A percentile compares a stretch with the other conserved stretches of the same genome.
phyloP scores from a whole-genome alignment of 1,284 basidiomycete species.

The Gymnopus androsaceus region DNA sequence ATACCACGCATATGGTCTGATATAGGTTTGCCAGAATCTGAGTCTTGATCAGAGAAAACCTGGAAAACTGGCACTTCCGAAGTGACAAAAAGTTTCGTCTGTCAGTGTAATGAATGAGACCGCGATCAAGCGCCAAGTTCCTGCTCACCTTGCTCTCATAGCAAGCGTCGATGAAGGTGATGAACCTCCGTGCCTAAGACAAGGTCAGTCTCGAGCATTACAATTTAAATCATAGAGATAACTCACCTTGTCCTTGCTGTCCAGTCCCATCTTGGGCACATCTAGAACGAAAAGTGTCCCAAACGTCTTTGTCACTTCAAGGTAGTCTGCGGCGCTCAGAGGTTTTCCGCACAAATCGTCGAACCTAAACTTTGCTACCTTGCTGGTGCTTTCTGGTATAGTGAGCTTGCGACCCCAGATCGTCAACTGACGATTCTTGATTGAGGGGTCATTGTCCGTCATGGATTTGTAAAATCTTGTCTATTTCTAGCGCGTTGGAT shows the following conservation, averaged over 20 bases:
- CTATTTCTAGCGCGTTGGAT: constrained; percentile 69
- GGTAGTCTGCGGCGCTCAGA: constrained; percentile 92
- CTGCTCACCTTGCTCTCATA: constrained; percentile 83
- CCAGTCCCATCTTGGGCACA: constrained; percentile 87
- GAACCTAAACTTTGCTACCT: constrained; percentile 88
- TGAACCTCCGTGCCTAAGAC: constrained; percentile 84
- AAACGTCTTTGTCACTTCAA: constrained; percentile 91
- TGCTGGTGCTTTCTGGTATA: constrained; percentile 79
- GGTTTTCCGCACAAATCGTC: constrained; percentile 87
- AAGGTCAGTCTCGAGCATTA: not conserved
- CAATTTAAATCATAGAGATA: not conserved
- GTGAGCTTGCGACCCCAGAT: constrained; percentile 88
- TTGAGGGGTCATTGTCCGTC: constrained; percentile 60
- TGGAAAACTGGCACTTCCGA: constrained; percentile 89
- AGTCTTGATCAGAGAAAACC: constrained; percentile 79
- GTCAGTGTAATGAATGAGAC: constrained; percentile 13
- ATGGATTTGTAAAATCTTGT: constrained; percentile 83
- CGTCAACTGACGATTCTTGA: constrained; percentile 65
- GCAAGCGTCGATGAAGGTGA: constrained; percentile 96
- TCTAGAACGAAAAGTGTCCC: constrained; percentile 86
- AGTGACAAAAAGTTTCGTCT: constrained; percentile 88
- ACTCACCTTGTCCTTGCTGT: constrained; percentile 83
- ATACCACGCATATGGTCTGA: constrained; percentile 84
- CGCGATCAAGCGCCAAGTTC: not conserved
- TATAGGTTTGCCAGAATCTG: constrained; percentile 41